Conservation (phyloP, 2,329 filamentous ascomycete species). For the Phoma herbarum region DNA sequence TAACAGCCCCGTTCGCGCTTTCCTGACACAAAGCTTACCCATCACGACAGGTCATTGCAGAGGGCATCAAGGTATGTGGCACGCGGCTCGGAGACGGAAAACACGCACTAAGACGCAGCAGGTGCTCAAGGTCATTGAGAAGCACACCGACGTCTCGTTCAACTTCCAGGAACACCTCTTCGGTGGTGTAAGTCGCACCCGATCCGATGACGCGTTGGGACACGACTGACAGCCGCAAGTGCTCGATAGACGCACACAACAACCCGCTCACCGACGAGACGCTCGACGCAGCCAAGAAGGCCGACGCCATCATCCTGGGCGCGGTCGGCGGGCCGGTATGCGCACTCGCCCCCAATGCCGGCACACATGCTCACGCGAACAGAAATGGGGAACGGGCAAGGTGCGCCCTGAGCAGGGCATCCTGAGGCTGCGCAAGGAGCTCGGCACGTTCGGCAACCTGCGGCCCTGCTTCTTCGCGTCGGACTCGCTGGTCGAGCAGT, state of each 20-base stretch:
- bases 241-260: constrained; percentile 85
- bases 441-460: constrained; percentile 93
- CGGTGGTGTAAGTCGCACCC: constrained; percentile 76
- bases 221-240: constrained; percentile 64
- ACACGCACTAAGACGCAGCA: constrained; percentile 47
- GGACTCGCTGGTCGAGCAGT: constrained; percentile 79
- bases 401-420: constrained; percentile 94
- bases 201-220: constrained; percentile 4
- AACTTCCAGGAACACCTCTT: constrained; percentile 90
- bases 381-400: constrained; percentile 89
- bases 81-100: neutral
- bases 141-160: constrained; percentile 78
- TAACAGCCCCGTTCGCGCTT: constrained; percentile 30
- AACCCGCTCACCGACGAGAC: constrained; percentile 82
- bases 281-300: constrained; percentile 80
- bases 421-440: constrained; percentile 89
- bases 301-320: constrained; percentile 89
- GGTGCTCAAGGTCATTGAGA: constrained; percentile 82
- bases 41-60: constrained; percentile 72
- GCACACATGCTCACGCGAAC: constrained; percentile 21
- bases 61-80: constrained; percentile 78
- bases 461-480: constrained; percentile 96
- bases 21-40: constrained; percentile 29
- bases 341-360: constrained; percentile 9
- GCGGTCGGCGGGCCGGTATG: constrained; percentile 89